A percentile compares a stretch with the other conserved stretches of the same genome.
These are phyloP conservation scores for Maudiozyma barnettii DNA, from an alignment of 805 yeast genomes.

Conservation along the genomic window DNA sequence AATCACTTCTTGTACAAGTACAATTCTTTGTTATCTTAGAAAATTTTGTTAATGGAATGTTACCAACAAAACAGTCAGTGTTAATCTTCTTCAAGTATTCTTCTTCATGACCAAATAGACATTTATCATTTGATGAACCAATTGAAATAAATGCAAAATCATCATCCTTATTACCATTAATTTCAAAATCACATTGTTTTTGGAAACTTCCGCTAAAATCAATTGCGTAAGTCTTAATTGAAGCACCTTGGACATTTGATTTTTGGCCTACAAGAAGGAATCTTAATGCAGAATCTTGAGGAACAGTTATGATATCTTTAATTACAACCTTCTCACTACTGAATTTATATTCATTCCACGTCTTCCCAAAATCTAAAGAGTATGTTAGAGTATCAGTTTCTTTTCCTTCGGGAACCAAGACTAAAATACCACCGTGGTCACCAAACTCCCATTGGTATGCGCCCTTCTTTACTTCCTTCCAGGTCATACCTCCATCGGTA, in stretches of 20 bases:
- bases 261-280: conserved; percentile 55
- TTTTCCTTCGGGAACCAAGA: conserved; percentile 52
- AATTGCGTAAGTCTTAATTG: conserved; percentile 41
- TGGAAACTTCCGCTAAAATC: conserved; percentile 46
- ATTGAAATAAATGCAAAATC: conserved; percentile 65
- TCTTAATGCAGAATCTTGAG: conserved; percentile 78
- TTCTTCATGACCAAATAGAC: conserved; percentile 65
- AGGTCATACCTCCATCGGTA: conserved; percentile 82
- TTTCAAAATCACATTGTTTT: conserved; percentile 47
- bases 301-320: conserved; percentile 77
- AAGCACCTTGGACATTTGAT: conserved; percentile 36
- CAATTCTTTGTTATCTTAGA: conserved; percentile 56
- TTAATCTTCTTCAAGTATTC: conserved; percentile 49
- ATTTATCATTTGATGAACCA: conserved; percentile 40
- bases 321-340: conserved; percentile 46
- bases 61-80: conserved; percentile 58
- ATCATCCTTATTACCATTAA: conserved; percentile 34
- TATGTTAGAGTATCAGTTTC: conserved; percentile 51
- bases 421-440: conserved; percentile 83
- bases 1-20: conserved; percentile 77
- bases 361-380: conserved; percentile 70
- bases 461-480: conserved; percentile 73
- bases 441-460: conserved; percentile 91
- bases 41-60: conserved; percentile 49
- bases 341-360: conserved; percentile 65